Conservation (phyloP, 208 protist species). For the Leishmania lainsoni region DNA sequence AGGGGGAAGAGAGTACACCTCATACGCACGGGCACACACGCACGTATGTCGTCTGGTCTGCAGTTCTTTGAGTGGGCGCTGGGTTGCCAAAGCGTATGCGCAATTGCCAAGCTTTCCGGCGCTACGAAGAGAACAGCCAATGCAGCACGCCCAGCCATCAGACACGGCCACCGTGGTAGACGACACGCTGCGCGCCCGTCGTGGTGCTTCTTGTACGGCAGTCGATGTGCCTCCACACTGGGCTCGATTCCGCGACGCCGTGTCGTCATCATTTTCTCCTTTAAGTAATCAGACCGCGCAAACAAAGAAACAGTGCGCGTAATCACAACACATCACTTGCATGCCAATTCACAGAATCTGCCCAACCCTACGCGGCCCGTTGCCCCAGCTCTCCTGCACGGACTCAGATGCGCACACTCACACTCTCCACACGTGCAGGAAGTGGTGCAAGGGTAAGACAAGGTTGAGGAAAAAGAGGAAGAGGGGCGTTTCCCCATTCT, state of each 20-base stretch:
- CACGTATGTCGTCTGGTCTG: neutral
- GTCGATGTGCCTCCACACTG: neutral
- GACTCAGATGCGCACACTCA: neutral
- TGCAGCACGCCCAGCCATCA: neutral
- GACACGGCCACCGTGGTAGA: neutral
- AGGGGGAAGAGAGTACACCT: neutral
- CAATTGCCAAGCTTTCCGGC: neutral
- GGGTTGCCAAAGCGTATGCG: neutral
- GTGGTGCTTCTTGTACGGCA: neutral
- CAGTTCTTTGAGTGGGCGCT: neutral
- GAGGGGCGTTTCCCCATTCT: neutral
- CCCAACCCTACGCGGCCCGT: neutral
- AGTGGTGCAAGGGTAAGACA: neutral
- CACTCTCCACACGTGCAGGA: neutral
- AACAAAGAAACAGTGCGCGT: neutral
- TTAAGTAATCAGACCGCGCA: neutral
- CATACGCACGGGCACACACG: neutral
- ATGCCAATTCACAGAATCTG: too few species aligned
- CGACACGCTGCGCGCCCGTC: neutral
- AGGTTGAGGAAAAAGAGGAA: neutral
- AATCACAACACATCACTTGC: neutral
- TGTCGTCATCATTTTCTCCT: too few species aligned
- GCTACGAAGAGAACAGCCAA: neutral
- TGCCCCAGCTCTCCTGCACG: neutral
- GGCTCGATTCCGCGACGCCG: neutral